Base-by-base conservation (phyloP, 139 green algal species). In the Chlorella sorokiniana region DNA sequence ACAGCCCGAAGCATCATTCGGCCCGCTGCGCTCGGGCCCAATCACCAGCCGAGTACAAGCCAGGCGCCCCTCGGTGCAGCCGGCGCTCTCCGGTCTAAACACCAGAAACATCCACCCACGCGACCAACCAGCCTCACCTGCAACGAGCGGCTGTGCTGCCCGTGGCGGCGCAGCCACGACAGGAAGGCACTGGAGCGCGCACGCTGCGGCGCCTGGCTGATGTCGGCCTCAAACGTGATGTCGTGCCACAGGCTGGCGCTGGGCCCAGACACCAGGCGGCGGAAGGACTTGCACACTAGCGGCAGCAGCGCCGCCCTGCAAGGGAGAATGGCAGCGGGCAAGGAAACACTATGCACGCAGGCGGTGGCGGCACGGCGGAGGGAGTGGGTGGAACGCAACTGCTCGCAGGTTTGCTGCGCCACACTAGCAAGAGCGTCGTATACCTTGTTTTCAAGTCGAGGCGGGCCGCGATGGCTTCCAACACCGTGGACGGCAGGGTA, bases 211-310 rank as follows among this genome's bases (percentile, higher is more conserved):
- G 44, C 3, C 2, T 4, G 27, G 1, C 41, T 64, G 27, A 63
- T 52, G 70, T 77, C 70, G 1, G 31, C n/a, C 18, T 64, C 45
- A 18, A 45, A 64, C 2, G 16, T 9, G 31, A 77, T 77, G 44
- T 27, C 33, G 2, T 20, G 44, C 70, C 70, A 77, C n/a, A 77
- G 70, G 70, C 70, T 64, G 45, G 70, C 70, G 70, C 45, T 77
- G 44, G 70, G 44, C 14, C 70, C 45, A 14, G 25, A 8, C 31
- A 77, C 44, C 70, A 77, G 44, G 44, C 31, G 45, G 44, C 45
- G 70, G 45, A 77, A 63, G 44, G 70, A 14, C 44, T 27, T 31
- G 70, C 70, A 77, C 16, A 77, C 70, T 2, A 63, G 70, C 70
- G 70, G 70, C 70, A 77, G 70, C 70, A 77, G 44, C 4, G 16